These are phyloP conservation scores for Salvia splendens DNA, from an alignment of 257 asterid species.

Conservation along the genomic window DNA sequence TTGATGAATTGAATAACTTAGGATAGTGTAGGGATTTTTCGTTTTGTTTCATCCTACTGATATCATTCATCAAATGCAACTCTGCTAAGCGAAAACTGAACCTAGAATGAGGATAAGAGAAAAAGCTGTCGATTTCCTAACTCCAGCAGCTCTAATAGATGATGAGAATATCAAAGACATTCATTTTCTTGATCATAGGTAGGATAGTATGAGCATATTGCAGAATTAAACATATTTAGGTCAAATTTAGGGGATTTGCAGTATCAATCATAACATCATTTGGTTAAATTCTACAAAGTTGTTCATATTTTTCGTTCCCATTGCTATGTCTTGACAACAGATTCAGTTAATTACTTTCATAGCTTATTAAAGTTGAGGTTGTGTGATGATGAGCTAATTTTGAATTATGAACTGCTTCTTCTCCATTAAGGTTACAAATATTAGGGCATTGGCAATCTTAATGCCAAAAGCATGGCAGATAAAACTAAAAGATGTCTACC, in stretches of 20 bases:
- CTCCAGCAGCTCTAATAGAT: too few species aligned
- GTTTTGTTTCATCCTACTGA: background rate
- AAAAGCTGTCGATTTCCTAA: too few species aligned
- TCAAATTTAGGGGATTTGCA: background rate
- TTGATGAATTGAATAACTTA: background rate
- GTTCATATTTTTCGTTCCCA: background rate
- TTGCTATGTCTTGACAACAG: background rate
- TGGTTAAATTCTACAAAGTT: background rate
- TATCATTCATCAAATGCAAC: too few species aligned
- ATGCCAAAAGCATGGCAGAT: slow-evolving; percentile 2
- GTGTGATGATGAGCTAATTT: background rate
- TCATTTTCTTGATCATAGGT: background rate
- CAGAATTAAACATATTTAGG: background rate
- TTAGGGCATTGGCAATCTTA: background rate
- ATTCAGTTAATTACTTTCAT: slow-evolving; percentile 8
- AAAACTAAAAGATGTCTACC: background rate
- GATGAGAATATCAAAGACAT: background rate
- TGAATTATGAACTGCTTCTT: background rate
- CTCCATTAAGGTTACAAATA: background rate
- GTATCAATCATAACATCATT: background rate
- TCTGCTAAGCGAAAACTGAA: too few species aligned
- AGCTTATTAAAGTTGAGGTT: background rate
- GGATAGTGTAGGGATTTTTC: background rate
- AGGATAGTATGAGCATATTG: background rate
- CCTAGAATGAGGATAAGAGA: too few species aligned